phyloP scores from a whole-genome alignment of 768 basidiomycete species.

The Exidia glandulosa region DNA sequence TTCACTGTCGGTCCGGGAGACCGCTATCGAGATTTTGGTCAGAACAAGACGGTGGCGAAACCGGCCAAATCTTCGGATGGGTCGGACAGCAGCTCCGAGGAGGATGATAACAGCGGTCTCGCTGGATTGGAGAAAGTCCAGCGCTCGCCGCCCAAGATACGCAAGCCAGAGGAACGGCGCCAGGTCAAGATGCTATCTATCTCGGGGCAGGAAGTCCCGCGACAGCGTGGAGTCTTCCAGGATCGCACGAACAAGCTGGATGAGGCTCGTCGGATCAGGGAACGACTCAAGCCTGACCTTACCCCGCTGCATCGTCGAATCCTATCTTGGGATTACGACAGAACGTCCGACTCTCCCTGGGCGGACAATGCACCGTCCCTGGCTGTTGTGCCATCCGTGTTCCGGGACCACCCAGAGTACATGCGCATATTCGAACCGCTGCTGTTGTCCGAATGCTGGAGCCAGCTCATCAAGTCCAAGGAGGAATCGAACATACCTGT shows the following conservation, averaged over 20 bases:
- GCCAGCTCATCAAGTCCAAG: constrained; percentile 70
- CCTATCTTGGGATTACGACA: constrained; percentile 79
- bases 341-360: constrained; percentile 50
- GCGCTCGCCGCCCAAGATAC: constrained; percentile 43
- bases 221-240: neutral
- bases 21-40: neutral
- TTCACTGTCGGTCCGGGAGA: constrained; percentile 28
- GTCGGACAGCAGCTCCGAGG: constrained; percentile 30
- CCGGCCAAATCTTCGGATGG: constrained; percentile 16
- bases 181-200: constrained; percentile 54
- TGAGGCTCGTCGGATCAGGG: constrained; percentile 46
- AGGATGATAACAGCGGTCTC: constrained; percentile 32
- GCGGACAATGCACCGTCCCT: constrained; percentile 17
- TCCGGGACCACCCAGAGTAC: constrained; percentile 57
- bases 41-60: neutral
- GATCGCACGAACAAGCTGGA: constrained; percentile 46
- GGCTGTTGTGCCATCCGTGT: constrained; percentile 49
- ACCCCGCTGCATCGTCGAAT: constrained; percentile 65
- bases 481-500: constrained; percentile 41
- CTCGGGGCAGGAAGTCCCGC: constrained; percentile 17
- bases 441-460: constrained; percentile 83
- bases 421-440: constrained; percentile 71
- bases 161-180: constrained; percentile 46
- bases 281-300: constrained; percentile 76
- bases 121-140: constrained; percentile 48